Conservation (phyloP, 2,329 filamentous ascomycete species). For the Beauveria rudraprayagi region DNA sequence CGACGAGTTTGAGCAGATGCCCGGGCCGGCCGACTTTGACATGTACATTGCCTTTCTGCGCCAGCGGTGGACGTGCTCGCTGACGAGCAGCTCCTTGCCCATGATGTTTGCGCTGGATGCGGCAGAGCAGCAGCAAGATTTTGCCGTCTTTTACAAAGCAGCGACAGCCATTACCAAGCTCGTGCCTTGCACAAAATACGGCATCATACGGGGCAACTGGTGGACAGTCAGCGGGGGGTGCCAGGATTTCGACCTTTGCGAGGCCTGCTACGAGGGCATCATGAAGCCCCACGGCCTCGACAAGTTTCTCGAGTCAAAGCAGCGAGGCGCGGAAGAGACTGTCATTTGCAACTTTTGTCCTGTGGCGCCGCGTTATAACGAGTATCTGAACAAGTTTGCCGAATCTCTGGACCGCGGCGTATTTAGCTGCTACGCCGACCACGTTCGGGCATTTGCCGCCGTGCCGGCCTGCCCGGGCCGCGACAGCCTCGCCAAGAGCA, state of each 20-base stretch:
- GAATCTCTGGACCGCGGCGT: conserved; percentile 26
- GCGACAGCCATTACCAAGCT: conserved; percentile 17
- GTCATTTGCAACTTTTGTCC: conserved; percentile 26
- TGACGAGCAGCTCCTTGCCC: conserved; percentile 16
- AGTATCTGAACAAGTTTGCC: conserved; percentile 20
- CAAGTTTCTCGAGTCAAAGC: conserved; percentile 21
- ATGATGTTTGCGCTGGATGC: conserved; percentile 20
- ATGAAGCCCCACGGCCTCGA: conserved; percentile 20
- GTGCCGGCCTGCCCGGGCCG: conserved; percentile 23
- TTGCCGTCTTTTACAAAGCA: conserved; percentile 20
- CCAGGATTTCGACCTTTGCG: conserved; percentile 22
- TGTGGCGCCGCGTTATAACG: conserved; percentile 17
- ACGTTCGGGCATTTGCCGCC: conserved; percentile 21
- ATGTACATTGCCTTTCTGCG: conserved; percentile 17
- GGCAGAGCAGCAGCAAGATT: conserved; percentile 20
- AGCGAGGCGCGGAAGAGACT: conserved; percentile 13
- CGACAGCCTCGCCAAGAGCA: conserved; percentile 17
- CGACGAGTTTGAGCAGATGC: conserved; percentile 20
- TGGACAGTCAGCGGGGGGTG: conserved; percentile 23
- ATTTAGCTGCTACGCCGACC: conserved; percentile 22
- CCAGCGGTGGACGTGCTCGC: conserved; percentile 18
- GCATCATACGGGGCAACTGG: conserved; percentile 25
- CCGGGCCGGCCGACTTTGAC: conserved; percentile 16
- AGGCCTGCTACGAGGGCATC: conserved; percentile 26
- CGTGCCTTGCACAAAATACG: conserved; percentile 21